Conservation (phyloP, 1,284 basidiomycete genomes). For the Porodaedalea pini region DNA sequence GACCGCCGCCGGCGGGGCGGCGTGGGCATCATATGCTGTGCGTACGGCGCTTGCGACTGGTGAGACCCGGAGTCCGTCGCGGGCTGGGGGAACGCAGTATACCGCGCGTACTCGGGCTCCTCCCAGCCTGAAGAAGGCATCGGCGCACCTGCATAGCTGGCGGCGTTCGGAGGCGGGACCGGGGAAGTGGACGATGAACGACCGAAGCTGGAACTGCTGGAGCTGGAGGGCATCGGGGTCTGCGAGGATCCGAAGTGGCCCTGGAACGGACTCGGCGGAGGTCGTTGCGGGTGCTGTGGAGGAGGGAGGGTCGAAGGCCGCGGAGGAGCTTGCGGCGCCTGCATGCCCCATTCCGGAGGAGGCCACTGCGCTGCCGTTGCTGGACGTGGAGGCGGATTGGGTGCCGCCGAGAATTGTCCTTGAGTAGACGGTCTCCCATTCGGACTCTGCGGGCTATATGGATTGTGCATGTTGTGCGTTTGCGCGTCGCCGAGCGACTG, state of each 20-base stretch:
- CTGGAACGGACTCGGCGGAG: conserved; percentile 1
- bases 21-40: not conserved
- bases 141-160: not conserved
- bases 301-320: not conserved
- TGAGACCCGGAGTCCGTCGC: not conserved
- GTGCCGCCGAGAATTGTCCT: no score
- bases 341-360: conserved; percentile 41
- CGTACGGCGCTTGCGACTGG: not conserved
- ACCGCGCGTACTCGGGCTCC: not conserved
- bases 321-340: not conserved
- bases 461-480: conserved; percentile 20
- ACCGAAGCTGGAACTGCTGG: conserved; percentile 17
- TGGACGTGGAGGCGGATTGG: conserved; percentile 19
- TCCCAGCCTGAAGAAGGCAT: not conserved
- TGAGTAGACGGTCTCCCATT: conserved; percentile 19
- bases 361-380: conserved; percentile 37
- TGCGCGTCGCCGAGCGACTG: conserved; percentile 24
- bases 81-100: not conserved
- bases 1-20: not conserved
- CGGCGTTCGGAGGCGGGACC: not conserved
- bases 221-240: not conserved
- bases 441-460: conserved; percentile 8
- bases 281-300: not conserved
- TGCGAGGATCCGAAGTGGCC: not conserved
- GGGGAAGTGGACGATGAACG: conserved; percentile 10